Evolutionary conservation across 106 monocot genomes (phyloP).

Genomic region (Acanthochlamys bracteata): DNA sequence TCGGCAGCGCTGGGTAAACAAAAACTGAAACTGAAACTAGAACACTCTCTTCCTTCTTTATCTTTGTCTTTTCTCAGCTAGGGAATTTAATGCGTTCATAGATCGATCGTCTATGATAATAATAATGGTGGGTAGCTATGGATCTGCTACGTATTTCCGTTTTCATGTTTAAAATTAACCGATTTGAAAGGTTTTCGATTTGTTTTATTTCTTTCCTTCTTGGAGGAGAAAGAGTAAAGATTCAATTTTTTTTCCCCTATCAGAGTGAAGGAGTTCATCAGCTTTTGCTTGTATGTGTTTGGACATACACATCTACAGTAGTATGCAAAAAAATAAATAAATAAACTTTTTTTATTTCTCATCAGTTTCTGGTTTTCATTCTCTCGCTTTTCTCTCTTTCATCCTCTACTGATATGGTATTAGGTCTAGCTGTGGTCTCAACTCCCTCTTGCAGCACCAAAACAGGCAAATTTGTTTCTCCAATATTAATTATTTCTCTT

Average conservation of each 20-base stretch:
- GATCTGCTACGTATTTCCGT: not conserved
- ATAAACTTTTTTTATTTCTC: too few species aligned
- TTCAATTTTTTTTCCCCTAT: not conserved
- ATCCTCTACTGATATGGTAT: too few species aligned
- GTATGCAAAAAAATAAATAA: too few species aligned
- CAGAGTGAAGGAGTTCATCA: not conserved
- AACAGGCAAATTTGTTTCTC: too few species aligned
- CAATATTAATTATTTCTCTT: too few species aligned
- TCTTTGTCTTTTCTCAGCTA: not conserved
- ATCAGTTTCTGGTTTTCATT: too few species aligned
- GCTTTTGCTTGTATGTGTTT: not conserved
- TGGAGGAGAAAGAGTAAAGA: not conserved
- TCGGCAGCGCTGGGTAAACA: slow-evolving; percentile 39
- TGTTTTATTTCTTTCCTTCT: not conserved
- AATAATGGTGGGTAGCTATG: not conserved
- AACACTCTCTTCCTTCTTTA: not conserved
- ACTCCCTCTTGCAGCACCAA: too few species aligned
- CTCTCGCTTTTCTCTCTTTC: too few species aligned
- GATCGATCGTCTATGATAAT: not conserved
- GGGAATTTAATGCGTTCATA: not conserved
- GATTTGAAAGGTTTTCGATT: not conserved
- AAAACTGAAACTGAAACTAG: too few species aligned
- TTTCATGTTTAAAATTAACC: not conserved
- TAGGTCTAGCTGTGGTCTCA: too few species aligned
- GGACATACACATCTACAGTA: not conserved